Percentiles rank a stretch among this genome's conserved stretches.
Conservation (phyloP, 2,329 filamentous ascomycete genomes). For the Dactylella cylindrospora region DNA sequence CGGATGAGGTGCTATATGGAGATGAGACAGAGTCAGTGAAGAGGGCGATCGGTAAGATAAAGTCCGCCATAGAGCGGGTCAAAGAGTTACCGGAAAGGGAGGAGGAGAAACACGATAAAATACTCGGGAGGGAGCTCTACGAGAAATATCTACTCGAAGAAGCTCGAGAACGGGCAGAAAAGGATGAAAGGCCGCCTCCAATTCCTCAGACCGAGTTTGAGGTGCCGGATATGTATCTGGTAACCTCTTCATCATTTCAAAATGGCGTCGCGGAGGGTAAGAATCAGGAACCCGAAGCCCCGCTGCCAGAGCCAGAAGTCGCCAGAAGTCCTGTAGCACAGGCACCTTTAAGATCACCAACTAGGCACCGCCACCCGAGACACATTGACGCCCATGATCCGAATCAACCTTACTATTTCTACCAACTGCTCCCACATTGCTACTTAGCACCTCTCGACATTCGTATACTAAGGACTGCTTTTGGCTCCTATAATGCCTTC, state of each 20-base stretch:
- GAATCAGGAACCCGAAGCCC: not conserved
- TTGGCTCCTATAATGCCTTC: conserved; percentile 77
- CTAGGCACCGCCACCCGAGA: conserved; percentile 22
- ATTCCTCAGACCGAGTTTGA: conserved; percentile 33
- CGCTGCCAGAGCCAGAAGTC: not conserved
- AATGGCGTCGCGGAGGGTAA: conserved; percentile 7
- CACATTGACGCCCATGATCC: conserved; percentile 53
- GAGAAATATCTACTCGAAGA: conserved; percentile 27
- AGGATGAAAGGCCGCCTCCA: conserved; percentile 2
- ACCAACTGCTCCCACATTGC: conserved; percentile 80
- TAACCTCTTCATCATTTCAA: conserved; percentile 26
- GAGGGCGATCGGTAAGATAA: conserved; percentile 75
- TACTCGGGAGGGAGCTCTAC: conserved; percentile 16
- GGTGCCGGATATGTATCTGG: conserved; percentile 38
- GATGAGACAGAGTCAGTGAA: conserved; percentile 92
- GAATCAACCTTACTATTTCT: conserved; percentile 72
- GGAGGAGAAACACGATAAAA: conserved; percentile 19
- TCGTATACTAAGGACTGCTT: conserved; percentile 84
- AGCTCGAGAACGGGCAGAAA: conserved; percentile 21
- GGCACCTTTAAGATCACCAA: conserved; percentile 19
- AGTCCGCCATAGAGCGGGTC: conserved; percentile 73
- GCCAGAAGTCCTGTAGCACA: not conserved
- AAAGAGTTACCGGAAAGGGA: conserved; percentile 49
- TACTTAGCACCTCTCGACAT: conserved; percentile 91
- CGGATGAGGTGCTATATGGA: conserved; percentile 88